Base-by-base conservation (phyloP, 2,329 filamentous ascomycete species). In the Pestalotiopsis fici region DNA sequence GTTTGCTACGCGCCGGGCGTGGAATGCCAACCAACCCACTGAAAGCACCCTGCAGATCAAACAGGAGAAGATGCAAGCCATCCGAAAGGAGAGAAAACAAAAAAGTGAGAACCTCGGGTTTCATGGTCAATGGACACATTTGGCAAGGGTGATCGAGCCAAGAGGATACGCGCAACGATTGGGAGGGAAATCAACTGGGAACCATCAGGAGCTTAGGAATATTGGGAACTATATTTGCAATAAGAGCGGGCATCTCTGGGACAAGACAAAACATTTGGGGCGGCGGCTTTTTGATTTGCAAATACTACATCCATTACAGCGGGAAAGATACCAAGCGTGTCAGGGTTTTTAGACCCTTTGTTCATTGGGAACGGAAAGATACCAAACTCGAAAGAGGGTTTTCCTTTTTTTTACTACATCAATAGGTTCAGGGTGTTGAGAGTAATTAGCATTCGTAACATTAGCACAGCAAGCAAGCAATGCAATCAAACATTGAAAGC, bases 321-420 rank as follows among this genome's bases (percentile, higher is more conserved):
- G 57, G 57, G 27, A 13, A 59, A 59, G n/a, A 59, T 21, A 27
- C 28, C n/a, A 59, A 21, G 28, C 57, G 57, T 37, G 57, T 59
- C 57, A 59, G 57, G 57, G 57, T 59, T 59, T 31, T 59, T 21
- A 59, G 57, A 59, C 57, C 31, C 28, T 59, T 59, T 21, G 27
- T 59, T 59, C 25, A 37, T 59, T 37, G 28, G 28, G 57, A 59
- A 59, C 18, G 43, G 43, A 50, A 43, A 21, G 43, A 50, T 50
- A 50, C 43, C 43, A 18, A 50, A 50, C 43, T 50, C 43, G 43
- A 50, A 50, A 50, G 43, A 50, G 43, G 43, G 18, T 50, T 50
- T 47, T 50, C 9, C 43, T 21, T 50, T n/a, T 50, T 50, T 50
- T 15, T 50, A 50, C 43, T 50, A 50, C 6, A n/a, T 35, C 31